phyloP scores from a whole-genome alignment of 2,329 filamentous ascomycete genomes.

The Penicillium thymicola region DNA sequence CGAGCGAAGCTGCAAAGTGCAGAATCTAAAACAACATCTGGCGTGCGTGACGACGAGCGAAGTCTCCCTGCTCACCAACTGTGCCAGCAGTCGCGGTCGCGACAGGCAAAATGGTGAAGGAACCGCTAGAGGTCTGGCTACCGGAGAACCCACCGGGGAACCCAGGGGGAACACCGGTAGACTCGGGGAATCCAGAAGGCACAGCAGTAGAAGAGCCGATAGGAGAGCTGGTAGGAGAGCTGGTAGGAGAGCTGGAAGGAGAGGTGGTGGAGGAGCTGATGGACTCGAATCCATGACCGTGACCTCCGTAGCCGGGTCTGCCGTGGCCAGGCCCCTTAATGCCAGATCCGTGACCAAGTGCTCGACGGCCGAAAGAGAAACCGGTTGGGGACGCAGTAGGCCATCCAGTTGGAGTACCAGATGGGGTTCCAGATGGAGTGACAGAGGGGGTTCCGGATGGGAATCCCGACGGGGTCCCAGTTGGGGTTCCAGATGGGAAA shows the following conservation, averaged over 20 bases:
- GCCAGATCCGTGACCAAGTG: not conserved
- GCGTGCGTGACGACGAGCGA: slow-evolving; percentile 26
- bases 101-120: not conserved
- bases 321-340: not conserved
- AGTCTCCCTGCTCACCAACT: slow-evolving; percentile 1
- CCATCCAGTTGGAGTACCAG: not conserved
- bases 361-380: not conserved
- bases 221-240: not conserved
- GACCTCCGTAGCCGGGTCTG: not conserved
- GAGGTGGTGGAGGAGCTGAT: not conserved
- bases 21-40: slow-evolving; percentile 21
- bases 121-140: not conserved
- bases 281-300: not conserved
- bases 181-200: slow-evolving; percentile 9
- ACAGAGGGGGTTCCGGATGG: not conserved
- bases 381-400: not conserved
- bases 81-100: slow-evolving; percentile 2
- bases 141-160: not conserved
- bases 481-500: slow-evolving; percentile 2
- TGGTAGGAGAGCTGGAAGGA: not conserved
- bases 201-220: not conserved
- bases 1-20: slow-evolving; percentile 1
- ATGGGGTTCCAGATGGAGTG: not conserved
- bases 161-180: not conserved
- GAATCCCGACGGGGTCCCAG: not conserved